phyloP scores from a whole-genome alignment of 2,329 filamentous ascomycete genomes.

The Neonectria coccinea region DNA sequence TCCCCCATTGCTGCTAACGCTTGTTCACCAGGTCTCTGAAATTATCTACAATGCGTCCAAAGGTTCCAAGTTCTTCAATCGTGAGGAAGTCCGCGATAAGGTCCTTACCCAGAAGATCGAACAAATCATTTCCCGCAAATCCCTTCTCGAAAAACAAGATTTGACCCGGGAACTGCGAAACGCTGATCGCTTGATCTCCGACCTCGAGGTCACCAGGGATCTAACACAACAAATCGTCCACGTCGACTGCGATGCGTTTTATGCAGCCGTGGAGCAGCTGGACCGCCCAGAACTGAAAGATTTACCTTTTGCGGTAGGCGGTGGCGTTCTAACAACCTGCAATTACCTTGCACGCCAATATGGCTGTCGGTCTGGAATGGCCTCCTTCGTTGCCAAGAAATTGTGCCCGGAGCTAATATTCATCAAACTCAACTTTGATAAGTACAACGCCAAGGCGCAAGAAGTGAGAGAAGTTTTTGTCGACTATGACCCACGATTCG shows the following conservation, averaged over 20 bases:
- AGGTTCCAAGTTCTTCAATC: conserved; percentile 95
- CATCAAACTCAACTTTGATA: conserved; percentile 86
- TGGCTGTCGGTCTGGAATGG: conserved; percentile 95
- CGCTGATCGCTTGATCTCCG: conserved; percentile 83
- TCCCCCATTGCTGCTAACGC: background rate
- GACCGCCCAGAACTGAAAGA: conserved; percentile 86
- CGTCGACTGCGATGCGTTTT: conserved; percentile 97
- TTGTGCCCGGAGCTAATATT: conserved; percentile 88
- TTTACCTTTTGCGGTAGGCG: conserved; percentile 90
- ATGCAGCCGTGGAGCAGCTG: conserved; percentile 90
- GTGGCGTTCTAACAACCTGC: conserved; percentile 72
- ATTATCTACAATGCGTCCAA: conserved; percentile 98
- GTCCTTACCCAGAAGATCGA: conserved; percentile 87
- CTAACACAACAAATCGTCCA: conserved; percentile 89
- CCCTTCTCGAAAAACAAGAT: conserved; percentile 79
- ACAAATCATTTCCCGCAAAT: conserved; percentile 80
- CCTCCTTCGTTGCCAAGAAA: conserved; percentile 93
- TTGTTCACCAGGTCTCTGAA: conserved; percentile 77
- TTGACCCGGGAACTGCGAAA: conserved; percentile 77
- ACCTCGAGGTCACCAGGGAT: conserved; percentile 83
- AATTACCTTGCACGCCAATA: conserved; percentile 93
- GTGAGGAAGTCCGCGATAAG: conserved; percentile 86
- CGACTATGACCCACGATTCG: conserved; percentile 90
- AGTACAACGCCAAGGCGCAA: conserved; percentile 90
- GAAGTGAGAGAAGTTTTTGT: conserved; percentile 86